Evolutionary conservation across 306 rosid genomes (phyloP), one percentile per base, ranked within the genome.

Genomic region (Cicer arietinum): DNA sequence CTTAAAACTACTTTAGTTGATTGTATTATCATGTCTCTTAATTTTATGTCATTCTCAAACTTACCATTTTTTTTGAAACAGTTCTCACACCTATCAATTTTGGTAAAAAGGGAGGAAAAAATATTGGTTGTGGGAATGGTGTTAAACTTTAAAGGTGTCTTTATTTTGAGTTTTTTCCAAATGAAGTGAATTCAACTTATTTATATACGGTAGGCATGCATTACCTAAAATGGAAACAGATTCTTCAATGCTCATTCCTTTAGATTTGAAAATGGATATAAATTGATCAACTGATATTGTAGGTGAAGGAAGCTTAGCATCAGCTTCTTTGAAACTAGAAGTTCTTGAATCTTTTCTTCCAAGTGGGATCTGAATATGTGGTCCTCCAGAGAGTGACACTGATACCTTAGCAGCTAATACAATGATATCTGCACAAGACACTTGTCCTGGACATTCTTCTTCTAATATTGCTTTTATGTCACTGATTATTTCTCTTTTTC

Each of bases 361-460:
- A 1, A 80, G 63, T 25, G 85, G 87, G 67, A 83, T 68, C 58
- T 69, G 62, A 57, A 86, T 83, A 7, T 10, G 20, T 6, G 89
- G 85, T 64, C 87, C 89, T 50, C 85, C 87, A 6, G 87, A 42
- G 56, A 74, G 10, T 3, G 67, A 59, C 18, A 86, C 85, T 54
- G 83, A 64, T 42, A 74, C 82, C 48, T 48, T 80, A 5, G 89
- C 85, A 12, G 83, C 89, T 13, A 86, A 71, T 25, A 61, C 71
- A 47, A 85, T 73, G 62, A 82, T 73, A 73, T 80, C 89, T 16
- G 85, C 85, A 56, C 84, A 81, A 12, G 86, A 85, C n/a, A 85
- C 84, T 12, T 77, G 69, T 4, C 77, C 81, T 0, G 89, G 86
- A 69, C 86, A 85, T 52, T 69, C 71, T 59, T 25, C 61, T 53